Evolutionary conservation across 495 filamentous ascomycete species (phyloP).

Genomic region (Daldinia decipiens): DNA sequence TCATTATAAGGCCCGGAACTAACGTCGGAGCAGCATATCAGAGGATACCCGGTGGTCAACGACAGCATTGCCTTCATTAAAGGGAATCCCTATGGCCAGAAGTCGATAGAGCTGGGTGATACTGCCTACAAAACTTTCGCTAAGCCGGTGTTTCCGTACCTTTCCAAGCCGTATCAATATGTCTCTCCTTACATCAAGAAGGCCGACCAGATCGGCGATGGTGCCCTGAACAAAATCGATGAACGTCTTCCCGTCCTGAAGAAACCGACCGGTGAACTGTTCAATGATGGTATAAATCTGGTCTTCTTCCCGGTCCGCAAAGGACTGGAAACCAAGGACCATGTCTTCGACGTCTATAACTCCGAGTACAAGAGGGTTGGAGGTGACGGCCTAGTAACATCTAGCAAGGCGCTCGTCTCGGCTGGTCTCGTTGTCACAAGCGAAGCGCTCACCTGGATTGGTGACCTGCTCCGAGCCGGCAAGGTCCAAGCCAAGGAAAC

Average conservation of each 20-base stretch:
- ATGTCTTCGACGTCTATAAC: conserved; percentile 76
- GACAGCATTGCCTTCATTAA: conserved; percentile 83
- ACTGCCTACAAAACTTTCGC: conserved; percentile 69
- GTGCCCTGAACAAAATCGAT: conserved; percentile 78
- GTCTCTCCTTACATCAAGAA: conserved; percentile 83
- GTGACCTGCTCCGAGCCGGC: conserved; percentile 64
- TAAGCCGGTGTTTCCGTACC: conserved; percentile 79
- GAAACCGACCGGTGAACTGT: conserved; percentile 83
- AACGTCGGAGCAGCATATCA: conserved; percentile 71
- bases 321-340: conserved; percentile 74
- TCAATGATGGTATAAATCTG: conserved; percentile 69
- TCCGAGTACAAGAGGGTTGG: conserved; percentile 81
- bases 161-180: conserved; percentile 78
- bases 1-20: not conserved
- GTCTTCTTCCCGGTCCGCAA: conserved; percentile 73
- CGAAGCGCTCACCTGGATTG: conserved; percentile 70
- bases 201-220: conserved; percentile 82
- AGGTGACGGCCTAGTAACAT: conserved; percentile 72
- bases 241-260: conserved; percentile 85
- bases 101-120: conserved; percentile 76
- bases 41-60: conserved; percentile 83
- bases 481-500: conserved; percentile 68
- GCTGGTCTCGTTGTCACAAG: conserved; percentile 76
- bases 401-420: conserved; percentile 77
- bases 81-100: conserved; percentile 79